These are phyloP conservation scores for Talaromyces wortmannii DNA, from an alignment of 495 filamentous ascomycete species.

Conservation along the genomic window DNA sequence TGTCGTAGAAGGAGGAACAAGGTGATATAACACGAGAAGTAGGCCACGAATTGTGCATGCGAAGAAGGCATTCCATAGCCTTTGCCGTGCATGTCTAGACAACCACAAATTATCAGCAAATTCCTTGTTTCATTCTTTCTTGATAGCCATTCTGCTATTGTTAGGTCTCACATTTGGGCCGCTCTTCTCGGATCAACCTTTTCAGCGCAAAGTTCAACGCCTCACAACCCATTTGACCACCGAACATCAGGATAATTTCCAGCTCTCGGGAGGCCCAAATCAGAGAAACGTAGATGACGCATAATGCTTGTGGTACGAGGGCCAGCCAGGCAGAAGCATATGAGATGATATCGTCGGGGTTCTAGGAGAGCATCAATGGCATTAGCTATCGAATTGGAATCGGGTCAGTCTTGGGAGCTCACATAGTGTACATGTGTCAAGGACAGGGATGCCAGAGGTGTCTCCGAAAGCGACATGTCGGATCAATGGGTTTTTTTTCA, in stretches of 20 bases:
- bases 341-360: slow-evolving; percentile 79
- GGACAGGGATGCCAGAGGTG: slow-evolving; percentile 77
- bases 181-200: slow-evolving; percentile 82
- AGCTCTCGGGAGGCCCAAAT: slow-evolving; percentile 86
- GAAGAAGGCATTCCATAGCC: slow-evolving; percentile 99
- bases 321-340: slow-evolving; percentile 88
- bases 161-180: slow-evolving; percentile 57
- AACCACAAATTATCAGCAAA: not conserved
- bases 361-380: slow-evolving; percentile 42
- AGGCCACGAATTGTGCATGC: slow-evolving; percentile 89
- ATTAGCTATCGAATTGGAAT: not conserved
- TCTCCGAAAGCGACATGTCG: slow-evolving; percentile 1
- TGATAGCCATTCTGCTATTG: too few relatives aligned
- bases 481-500: not conserved
- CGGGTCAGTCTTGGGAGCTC: slow-evolving; percentile 14
- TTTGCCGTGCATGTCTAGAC: slow-evolving; percentile 72
- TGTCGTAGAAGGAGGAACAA: slow-evolving; percentile 81
- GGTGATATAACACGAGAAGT: slow-evolving; percentile 74
- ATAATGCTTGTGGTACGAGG: slow-evolving; percentile 84
- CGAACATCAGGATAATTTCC: slow-evolving; percentile 86
- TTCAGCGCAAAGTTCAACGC: slow-evolving; percentile 89
- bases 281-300: slow-evolving; percentile 80
- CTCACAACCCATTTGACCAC: slow-evolving; percentile 88
- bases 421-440: slow-evolving; percentile 97
- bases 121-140: too few relatives aligned